Conservation (phyloP, 2,329 filamentous ascomycete genomes). For the Cryphonectria radicalis region DNA sequence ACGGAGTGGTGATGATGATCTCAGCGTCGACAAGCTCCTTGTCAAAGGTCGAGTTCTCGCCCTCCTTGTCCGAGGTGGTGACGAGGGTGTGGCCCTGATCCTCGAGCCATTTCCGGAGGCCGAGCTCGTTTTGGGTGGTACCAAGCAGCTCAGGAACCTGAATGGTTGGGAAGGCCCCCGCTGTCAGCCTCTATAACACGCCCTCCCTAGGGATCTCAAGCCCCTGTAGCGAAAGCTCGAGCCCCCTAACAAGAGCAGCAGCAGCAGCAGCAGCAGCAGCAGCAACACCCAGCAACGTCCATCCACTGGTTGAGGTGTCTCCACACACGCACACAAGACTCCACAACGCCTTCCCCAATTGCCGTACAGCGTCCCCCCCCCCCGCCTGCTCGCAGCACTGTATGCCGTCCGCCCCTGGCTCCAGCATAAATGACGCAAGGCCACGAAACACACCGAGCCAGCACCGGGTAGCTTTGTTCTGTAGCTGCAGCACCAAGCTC, state of each 20-base stretch:
- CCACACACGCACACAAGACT: neutral
- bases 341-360: slow-evolving; percentile 9
- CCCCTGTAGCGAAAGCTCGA: slow-evolving; percentile 1
- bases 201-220: neutral
- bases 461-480: neutral
- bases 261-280: too few species aligned
- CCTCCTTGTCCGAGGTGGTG: slow-evolving; percentile 97
- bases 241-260: neutral
- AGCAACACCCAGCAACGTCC: neutral
- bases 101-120: slow-evolving; percentile 96
- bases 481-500: neutral
- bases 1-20: slow-evolving; percentile 99
- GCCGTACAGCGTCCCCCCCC: neutral
- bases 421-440: neutral
- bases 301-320: neutral
- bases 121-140: slow-evolving; percentile 98
- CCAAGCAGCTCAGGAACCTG: slow-evolving; percentile 82
- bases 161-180: slow-evolving; percentile 9
- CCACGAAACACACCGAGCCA: neutral
- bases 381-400: neutral
- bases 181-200: slow-evolving; percentile 12
- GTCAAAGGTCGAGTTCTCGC: slow-evolving; percentile 90
- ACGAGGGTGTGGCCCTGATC: slow-evolving; percentile 94
- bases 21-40: slow-evolving; percentile 95
- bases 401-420: neutral